phyloP scores from a whole-genome alignment of 129 eudicot genomes.

The Helichrysum umbraculigerum region DNA sequence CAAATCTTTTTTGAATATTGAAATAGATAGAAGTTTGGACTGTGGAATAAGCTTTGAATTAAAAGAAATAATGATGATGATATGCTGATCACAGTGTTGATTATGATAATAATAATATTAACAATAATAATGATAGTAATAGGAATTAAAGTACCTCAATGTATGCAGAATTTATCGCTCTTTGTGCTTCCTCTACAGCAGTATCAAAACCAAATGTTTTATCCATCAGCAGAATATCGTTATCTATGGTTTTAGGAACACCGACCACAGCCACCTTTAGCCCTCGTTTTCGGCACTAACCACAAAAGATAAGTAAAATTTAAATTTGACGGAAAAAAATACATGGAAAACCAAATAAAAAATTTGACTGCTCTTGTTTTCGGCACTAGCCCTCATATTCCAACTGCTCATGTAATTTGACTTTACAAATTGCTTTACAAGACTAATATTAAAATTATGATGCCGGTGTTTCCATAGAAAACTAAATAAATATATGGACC shows the following conservation, averaged over 20 bases:
- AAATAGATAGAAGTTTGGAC: background rate
- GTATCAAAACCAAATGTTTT: constrained; percentile 99
- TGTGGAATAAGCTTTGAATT: background rate
- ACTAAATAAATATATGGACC: constrained; percentile 18
- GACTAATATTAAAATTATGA: background rate
- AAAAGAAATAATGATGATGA: background rate
- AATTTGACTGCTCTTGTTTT: no score
- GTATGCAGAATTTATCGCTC: constrained; percentile 97
- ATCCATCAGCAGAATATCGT: constrained; percentile 95
- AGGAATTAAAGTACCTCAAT: constrained; percentile 59
- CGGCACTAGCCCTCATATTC: background rate
- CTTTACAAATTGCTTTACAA: background rate
- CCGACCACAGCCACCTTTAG: constrained; percentile 94
- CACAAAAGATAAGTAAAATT: constrained; percentile 16
- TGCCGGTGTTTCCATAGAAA: background rate
- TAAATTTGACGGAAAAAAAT: background rate
- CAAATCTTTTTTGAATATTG: background rate
- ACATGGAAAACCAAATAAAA: background rate
- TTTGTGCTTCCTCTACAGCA: constrained; percentile 98
- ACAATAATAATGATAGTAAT: background rate
- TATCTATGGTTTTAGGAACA: constrained; percentile 98
- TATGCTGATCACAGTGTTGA: background rate
- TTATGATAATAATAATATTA: background rate
- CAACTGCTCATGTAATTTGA: background rate
- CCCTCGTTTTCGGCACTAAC: constrained; percentile 75